Percentiles rank a stretch among this genome's conserved stretches.
Conservation (phyloP, 176 grass and related monocot species). For the Phragmites australis region DNA sequence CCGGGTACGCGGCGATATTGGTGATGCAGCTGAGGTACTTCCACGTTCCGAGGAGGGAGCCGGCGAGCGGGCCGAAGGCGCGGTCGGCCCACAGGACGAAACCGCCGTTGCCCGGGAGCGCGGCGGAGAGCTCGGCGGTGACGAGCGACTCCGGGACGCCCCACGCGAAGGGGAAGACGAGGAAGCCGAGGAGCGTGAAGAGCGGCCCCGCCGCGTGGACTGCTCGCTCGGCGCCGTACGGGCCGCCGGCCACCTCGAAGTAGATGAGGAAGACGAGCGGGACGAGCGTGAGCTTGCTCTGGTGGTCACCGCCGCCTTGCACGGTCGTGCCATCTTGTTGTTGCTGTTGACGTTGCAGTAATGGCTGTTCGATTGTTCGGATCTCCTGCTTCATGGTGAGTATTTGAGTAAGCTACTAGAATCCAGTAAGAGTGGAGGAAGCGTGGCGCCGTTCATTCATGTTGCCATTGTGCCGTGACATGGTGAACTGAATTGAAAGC, state of each 20-base stretch:
- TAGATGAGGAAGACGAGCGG: slow-evolving; percentile 59
- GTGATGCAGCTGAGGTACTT: slow-evolving; percentile 60
- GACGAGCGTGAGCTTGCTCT: slow-evolving; percentile 33
- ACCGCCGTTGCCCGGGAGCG: slow-evolving; percentile 47
- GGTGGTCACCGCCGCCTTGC: not conserved
- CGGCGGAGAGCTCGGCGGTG: slow-evolving; percentile 49
- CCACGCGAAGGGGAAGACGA: slow-evolving; percentile 51
- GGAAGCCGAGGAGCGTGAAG: slow-evolving; percentile 43
- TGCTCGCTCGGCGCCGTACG: slow-evolving; percentile 44
- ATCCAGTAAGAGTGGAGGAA: not conserved
- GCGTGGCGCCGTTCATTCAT: not conserved
- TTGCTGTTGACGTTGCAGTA: not conserved
- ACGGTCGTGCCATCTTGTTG: not conserved
- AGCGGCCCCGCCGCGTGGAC: slow-evolving; percentile 47
- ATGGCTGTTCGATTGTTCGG: slow-evolving; percentile 27
- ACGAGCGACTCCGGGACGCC: slow-evolving; percentile 48
- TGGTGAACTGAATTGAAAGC: too few relatives aligned
- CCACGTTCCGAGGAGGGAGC: slow-evolving; percentile 50
- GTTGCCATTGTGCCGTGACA: not conserved
- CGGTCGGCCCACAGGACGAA: slow-evolving; percentile 51
- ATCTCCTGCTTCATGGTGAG: slow-evolving; percentile 36
- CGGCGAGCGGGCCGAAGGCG: slow-evolving; percentile 51
- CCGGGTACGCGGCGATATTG: slow-evolving; percentile 47
- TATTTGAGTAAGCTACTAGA: not conserved
- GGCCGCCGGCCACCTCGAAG: slow-evolving; percentile 53